phyloP scores from a whole-genome alignment of 495 filamentous ascomycete species.

The Neurospora sp. region DNA sequence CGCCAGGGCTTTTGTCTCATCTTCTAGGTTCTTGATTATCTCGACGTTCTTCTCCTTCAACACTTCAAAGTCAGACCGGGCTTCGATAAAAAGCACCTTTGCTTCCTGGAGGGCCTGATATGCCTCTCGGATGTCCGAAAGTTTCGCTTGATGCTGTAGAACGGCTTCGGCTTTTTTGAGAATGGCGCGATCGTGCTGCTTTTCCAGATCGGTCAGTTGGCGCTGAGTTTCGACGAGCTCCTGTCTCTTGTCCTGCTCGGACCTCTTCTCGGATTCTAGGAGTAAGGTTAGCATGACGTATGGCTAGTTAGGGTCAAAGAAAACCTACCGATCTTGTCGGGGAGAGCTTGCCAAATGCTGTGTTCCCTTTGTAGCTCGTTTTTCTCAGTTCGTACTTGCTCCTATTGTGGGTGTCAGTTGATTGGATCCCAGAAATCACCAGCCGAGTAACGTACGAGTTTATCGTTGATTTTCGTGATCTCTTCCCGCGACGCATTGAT shows the following conservation, averaged over 20 bases:
- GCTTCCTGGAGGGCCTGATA: slow-evolving; percentile 57
- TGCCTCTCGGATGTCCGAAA: slow-evolving; percentile 46
- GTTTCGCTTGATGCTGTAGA: slow-evolving; percentile 47
- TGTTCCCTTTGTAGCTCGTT: slow-evolving; percentile 49
- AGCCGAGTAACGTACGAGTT: slow-evolving; percentile 21
- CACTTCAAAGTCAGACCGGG: slow-evolving; percentile 59
- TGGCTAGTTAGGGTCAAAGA: slow-evolving; percentile 9
- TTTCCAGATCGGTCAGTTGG: slow-evolving; percentile 27
- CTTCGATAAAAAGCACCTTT: slow-evolving; percentile 64
- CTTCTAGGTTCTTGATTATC: slow-evolving; percentile 44
- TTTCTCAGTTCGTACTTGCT: slow-evolving; percentile 25
- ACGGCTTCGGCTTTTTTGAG: slow-evolving; percentile 54
- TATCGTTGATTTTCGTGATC: slow-evolving; percentile 1
- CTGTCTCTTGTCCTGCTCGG: slow-evolving; percentile 27
- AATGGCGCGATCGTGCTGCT: slow-evolving; percentile 43
- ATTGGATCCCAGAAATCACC: background rate
- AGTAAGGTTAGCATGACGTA: slow-evolving; percentile 11
- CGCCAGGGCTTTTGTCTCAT: slow-evolving; percentile 15
- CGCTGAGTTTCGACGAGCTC: slow-evolving; percentile 31
- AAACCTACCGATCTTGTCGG: slow-evolving; percentile 53
- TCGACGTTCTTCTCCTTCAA: slow-evolving; percentile 52
- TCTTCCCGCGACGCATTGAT: slow-evolving; percentile 5
- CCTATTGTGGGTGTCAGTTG: slow-evolving; percentile 22
- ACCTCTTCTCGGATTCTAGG: slow-evolving; percentile 44
- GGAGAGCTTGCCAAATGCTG: slow-evolving; percentile 53